Conservation (phyloP, 108 stramenopile species). For the Phaeodactylum tricornutum region DNA sequence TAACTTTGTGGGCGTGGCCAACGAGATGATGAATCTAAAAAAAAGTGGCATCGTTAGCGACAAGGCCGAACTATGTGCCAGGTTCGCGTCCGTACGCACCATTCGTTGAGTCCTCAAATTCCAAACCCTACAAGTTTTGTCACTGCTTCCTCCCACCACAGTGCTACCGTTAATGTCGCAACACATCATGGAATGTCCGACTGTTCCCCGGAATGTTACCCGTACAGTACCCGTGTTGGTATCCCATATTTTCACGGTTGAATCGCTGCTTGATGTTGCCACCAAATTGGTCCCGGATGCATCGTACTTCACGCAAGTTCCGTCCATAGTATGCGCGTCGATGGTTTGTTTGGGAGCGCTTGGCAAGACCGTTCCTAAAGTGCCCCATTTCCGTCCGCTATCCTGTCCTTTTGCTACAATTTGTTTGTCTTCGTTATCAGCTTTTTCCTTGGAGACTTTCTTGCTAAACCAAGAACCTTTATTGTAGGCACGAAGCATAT, state of each 20-base stretch:
- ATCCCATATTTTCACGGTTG: conserved; percentile 69
- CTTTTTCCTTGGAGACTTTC: background rate
- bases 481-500: conserved; percentile 37
- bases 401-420: conserved; percentile 10
- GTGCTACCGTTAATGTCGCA: conserved; percentile 61
- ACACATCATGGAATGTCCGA: conserved; percentile 42
- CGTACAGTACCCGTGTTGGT: conserved; percentile 48
- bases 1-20: conserved; percentile 74
- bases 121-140: conserved; percentile 84
- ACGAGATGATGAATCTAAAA: conserved; percentile 72
- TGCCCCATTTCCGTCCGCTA: conserved; percentile 33
- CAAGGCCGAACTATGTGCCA: background rate
- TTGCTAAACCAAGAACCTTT: background rate
- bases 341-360: conserved; percentile 42
- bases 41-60: background rate
- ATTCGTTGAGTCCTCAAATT: conserved; percentile 58
- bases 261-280: conserved; percentile 58
- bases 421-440: conserved; percentile 1
- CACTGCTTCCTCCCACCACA: conserved; percentile 59
- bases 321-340: conserved; percentile 52
- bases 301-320: conserved; percentile 60
- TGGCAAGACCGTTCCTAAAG: conserved; percentile 41
- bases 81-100: conserved; percentile 17
- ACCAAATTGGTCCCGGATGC: conserved; percentile 42
- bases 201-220: conserved; percentile 44